Base-by-base conservation (phyloP, 345 rosid genomes). In the Aethionema arabicum region DNA sequence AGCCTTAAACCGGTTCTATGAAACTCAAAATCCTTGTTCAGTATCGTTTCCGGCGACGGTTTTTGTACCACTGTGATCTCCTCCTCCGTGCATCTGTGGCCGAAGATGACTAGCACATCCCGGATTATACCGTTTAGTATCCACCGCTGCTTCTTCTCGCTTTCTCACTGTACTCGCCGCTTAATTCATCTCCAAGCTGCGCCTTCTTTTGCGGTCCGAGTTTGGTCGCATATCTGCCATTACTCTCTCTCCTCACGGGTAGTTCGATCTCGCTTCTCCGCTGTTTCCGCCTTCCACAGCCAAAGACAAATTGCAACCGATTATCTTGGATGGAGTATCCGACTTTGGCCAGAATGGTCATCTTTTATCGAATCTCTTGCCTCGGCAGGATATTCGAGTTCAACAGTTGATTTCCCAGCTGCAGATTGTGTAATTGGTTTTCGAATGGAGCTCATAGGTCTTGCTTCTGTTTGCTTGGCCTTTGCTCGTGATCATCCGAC, bases 401-500 rank as follows among this genome's bases (percentile, higher is more conserved):
- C 27, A 1, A 21, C 27, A 1, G 27, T 21, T 21, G 27, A 21
- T 21, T 21, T 21, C 27, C 27, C 27, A 21, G 27, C 27, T 21
- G 27, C 27, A 21, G 27, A 21, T 21, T 21, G 27, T 21, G 27
- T 21, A 21, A 21, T 21, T 27, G 67, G 69, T 59, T 79, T 81
- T 49, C 78, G 82, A 4, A 80, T 84, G 46, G 86, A 78, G 30
- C 68, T 90, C 48, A 11, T 78, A 36, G 64, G 67, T 15, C 84
- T 80, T 43, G 79, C 79, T 30, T 21, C 43, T 27, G 93, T 86
- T 35, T 88, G 89, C 84, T 68, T 87, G 63, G 76, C 91, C 7
- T 69, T 87, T 43, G 87, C 96, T 11, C 78, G 75, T 29, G 83
- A 80, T 44, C 70, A 81, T 53, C 87, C 89, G n/a, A 68, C 49